Percentiles rank a stretch among this genome's conserved stretches.
phyloP scores from a whole-genome alignment of 2,329 filamentous ascomycete species.

The Rosellinia necatrix region DNA sequence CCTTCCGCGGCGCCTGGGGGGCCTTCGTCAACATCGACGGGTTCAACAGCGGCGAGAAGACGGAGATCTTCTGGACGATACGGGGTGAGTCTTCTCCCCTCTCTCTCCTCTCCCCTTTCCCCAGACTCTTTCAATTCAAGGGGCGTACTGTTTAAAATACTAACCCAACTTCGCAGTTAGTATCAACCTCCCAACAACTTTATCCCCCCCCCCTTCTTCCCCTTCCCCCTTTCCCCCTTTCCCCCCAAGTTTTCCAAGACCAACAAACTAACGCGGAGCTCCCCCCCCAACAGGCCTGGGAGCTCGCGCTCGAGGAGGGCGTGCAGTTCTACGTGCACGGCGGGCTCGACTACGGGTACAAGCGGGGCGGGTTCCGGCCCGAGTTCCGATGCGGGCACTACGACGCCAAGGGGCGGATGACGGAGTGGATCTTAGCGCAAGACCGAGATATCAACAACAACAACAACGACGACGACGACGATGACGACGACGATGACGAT shows the following conservation, averaged over 20 bases:
- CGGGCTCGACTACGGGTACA: slow-evolving; percentile 54
- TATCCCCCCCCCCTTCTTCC: too few relatives aligned
- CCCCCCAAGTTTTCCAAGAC: too few relatives aligned
- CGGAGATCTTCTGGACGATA: slow-evolving; percentile 54
- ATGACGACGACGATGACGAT: too few relatives aligned
- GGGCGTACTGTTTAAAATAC: too few relatives aligned
- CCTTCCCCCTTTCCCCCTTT: too few relatives aligned
- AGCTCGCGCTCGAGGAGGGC: slow-evolving; percentile 49
- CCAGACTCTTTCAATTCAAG: neutral
- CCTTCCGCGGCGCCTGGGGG: slow-evolving; percentile 51
- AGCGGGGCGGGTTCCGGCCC: slow-evolving; percentile 52
- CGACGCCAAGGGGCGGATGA: slow-evolving; percentile 51
- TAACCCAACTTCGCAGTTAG: slow-evolving; percentile 13
- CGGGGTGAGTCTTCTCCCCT: slow-evolving; percentile 29
- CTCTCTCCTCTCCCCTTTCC: neutral
- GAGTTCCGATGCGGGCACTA: slow-evolving; percentile 54
- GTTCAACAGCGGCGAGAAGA: slow-evolving; percentile 58
- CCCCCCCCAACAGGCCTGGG: slow-evolving; percentile 36
- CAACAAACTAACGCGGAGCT: too few relatives aligned
- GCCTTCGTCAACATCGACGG: slow-evolving; percentile 60
- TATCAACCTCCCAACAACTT: neutral
- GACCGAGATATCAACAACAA: too few relatives aligned
- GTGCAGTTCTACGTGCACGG: slow-evolving; percentile 52
- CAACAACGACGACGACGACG: too few relatives aligned
- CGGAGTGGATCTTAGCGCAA: slow-evolving; percentile 51